phyloP scores from a whole-genome alignment of 1,139 yeast species.

The Geotrichum klebahnii region DNA sequence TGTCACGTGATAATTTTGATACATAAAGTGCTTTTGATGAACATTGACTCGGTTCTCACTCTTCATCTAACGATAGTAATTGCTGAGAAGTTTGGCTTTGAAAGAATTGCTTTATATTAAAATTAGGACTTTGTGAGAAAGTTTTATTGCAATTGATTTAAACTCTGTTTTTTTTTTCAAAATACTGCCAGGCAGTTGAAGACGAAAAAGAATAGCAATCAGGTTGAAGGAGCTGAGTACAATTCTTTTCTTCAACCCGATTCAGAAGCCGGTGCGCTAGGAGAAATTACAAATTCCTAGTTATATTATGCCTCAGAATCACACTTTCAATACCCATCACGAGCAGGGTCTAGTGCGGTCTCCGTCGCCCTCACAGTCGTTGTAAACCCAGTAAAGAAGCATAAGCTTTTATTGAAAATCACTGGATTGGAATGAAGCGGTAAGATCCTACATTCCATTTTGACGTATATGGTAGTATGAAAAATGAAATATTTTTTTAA shows the following conservation, averaged over 20 bases:
- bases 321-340: not conserved
- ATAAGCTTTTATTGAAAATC: constrained; percentile 42
- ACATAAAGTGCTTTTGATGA: no score
- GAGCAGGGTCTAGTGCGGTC: constrained; percentile 1
- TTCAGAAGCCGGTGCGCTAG: not conserved
- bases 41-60: no score
- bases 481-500: not conserved
- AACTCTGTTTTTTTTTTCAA: not conserved
- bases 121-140: no score
- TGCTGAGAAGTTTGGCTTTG: no score
- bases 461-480: constrained; percentile 41
- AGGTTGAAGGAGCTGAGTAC: no score
- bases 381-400: constrained; percentile 27
- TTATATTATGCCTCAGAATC: not conserved
- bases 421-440: constrained; percentile 49
- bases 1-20: no score
- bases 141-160: not conserved
- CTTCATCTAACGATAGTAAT: no score
- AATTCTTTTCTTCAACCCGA: no score
- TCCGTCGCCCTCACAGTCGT: no score
- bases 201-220: not conserved
- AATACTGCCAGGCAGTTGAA: no score
- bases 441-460: constrained; percentile 49
- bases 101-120: no score
- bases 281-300: not conserved